These are phyloP conservation scores for Microdochium bolleyi DNA, from an alignment of 2,329 filamentous ascomycete species.

Conservation along the genomic window DNA sequence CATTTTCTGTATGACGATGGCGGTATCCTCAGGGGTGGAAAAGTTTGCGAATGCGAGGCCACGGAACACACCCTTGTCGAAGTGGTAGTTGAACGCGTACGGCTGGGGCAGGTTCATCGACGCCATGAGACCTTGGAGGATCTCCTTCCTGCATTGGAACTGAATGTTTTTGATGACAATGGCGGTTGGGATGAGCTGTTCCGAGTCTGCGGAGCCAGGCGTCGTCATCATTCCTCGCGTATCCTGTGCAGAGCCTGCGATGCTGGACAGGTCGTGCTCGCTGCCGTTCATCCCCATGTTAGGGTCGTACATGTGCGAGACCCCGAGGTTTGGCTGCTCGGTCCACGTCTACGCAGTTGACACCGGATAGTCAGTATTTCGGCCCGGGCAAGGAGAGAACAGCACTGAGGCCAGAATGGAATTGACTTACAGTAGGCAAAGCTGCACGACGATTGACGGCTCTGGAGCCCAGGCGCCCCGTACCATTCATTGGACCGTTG, in stretches of 20 bases:
- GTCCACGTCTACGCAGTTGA: constrained; percentile 36
- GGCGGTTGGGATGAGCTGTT: constrained; percentile 93
- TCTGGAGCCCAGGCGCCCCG: constrained; percentile 42
- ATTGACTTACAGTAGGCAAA: constrained; percentile 62
- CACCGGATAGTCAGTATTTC: constrained; percentile 1
- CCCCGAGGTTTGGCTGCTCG: constrained; percentile 34
- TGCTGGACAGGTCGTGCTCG: constrained; percentile 24
- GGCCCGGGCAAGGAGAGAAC: constrained; percentile 4
- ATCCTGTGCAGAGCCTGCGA: constrained; percentile 24
- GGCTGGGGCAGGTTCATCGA: constrained; percentile 88
- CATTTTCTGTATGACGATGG: constrained; percentile 83
- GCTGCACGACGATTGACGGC: constrained; percentile 48
- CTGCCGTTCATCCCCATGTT: constrained; percentile 29
- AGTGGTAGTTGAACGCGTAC: constrained; percentile 99
- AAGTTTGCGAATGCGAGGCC: constrained; percentile 98
- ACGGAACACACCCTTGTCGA: constrained; percentile 94
- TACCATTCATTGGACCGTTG: constrained; percentile 57
- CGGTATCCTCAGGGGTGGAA: constrained; percentile 89
- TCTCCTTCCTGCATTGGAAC: constrained; percentile 96
- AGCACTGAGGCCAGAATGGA: constrained; percentile 1
- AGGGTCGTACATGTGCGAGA: constrained; percentile 21
- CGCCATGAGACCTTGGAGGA: constrained; percentile 86
- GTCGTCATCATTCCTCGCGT: constrained; percentile 30
- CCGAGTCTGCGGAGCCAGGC: constrained; percentile 48
- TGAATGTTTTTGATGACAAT: constrained; percentile 99